Percentiles rank a stretch among this genome's conserved stretches.
Conservation (phyloP, 1,139 yeast species). For the Kazachstania sp. region DNA sequence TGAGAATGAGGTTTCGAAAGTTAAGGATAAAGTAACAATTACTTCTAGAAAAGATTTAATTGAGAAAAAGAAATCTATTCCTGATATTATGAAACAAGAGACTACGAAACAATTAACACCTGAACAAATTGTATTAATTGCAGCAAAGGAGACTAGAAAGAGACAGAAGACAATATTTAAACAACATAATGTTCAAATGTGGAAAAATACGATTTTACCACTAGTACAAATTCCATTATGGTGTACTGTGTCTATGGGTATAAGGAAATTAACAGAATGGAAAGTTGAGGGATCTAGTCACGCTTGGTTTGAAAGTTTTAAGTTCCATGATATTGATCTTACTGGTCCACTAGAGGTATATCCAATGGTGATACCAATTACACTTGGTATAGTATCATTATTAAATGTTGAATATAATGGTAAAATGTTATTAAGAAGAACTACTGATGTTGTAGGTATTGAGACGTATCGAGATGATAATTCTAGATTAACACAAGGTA, state of each 20-base stretch:
- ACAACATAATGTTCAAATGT: conserved; percentile 59
- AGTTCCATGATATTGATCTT: conserved; percentile 30
- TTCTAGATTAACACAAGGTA: conserved; percentile 28
- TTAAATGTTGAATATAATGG: conserved; percentile 75
- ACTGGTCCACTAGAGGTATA: conserved; percentile 23
- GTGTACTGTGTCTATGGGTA: conserved; percentile 67
- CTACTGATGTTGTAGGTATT: conserved; percentile 29
- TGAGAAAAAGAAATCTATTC: conserved; percentile 2
- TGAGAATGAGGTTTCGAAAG: conserved; percentile 8
- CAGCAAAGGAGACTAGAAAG: conserved; percentile 69
- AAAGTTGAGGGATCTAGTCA: conserved; percentile 18
- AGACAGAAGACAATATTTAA: conserved; percentile 64
- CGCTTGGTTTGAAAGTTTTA: conserved; percentile 8
- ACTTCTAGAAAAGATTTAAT: conserved; percentile 5
- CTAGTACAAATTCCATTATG: conserved; percentile 82
- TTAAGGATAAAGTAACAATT: conserved; percentile 10
- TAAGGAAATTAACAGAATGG: conserved; percentile 59
- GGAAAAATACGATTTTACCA: conserved; percentile 73
- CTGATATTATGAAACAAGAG: background rate
- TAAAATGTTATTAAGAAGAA: conserved; percentile 40
- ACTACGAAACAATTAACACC: conserved; percentile 41
- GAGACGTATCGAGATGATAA: conserved; percentile 17
- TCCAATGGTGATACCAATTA: conserved; percentile 49
- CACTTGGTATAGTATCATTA: conserved; percentile 61
- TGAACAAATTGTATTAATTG: conserved; percentile 65